A percentile compares a stretch with the other conserved stretches of the same genome.
Conservation (phyloP, 345 rosid species). For the Excoecaria cochinchinensis region DNA sequence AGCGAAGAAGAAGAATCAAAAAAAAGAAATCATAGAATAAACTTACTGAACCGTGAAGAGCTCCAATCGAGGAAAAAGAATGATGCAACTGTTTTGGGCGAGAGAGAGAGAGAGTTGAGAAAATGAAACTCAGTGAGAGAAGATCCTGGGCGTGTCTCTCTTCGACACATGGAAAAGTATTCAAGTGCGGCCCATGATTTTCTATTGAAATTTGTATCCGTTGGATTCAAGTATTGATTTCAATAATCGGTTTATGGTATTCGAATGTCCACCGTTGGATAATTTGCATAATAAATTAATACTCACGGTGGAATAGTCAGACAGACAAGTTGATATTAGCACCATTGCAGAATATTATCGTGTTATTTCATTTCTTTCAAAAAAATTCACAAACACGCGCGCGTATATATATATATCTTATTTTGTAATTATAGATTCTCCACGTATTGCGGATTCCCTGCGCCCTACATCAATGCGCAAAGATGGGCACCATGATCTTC, state of each 20-base stretch:
- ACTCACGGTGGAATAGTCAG: background rate
- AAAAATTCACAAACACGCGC: no score
- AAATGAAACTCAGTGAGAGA: conserved; percentile 1
- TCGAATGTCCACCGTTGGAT: conserved; percentile 4
- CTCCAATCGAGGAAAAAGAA: background rate
- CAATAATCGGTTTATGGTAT: background rate
- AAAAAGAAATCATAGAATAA: background rate
- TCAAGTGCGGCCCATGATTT: background rate
- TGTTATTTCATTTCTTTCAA: no score
- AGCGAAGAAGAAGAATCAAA: background rate
- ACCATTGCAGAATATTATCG: background rate
- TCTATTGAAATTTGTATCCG: background rate
- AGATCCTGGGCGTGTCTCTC: conserved; percentile 8
- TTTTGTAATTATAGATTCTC: no score
- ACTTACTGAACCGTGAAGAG: background rate
- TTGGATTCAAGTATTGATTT: no score
- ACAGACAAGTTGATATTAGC: background rate
- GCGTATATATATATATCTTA: no score
- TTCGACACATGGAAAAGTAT: conserved; percentile 9
- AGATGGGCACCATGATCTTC: no score
- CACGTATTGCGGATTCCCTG: no score
- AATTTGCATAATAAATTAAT: no score
- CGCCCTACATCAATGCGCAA: no score
- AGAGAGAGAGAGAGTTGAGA: background rate
- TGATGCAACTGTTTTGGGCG: background rate